Percentiles rank a stretch among this genome's conserved stretches.
These are phyloP conservation scores for Cryptococcus wingfieldii DNA, from an alignment of 1,284 basidiomycete genomes.

Conservation along the genomic window DNA sequence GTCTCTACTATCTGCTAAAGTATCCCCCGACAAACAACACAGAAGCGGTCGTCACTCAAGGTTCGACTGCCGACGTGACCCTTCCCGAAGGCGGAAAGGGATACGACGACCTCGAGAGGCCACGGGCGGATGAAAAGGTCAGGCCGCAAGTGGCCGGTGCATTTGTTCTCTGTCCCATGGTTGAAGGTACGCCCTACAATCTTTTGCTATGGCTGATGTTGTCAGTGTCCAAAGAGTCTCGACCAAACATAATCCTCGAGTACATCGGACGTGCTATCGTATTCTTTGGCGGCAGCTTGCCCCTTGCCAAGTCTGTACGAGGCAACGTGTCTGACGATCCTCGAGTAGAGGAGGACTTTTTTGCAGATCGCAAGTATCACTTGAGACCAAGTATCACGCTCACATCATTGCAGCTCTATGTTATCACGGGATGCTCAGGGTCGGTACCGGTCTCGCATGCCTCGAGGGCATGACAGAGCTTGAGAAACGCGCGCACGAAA, in stretches of 20 bases:
- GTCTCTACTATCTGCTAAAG: conserved; percentile 43
- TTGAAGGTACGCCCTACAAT: conserved; percentile 44
- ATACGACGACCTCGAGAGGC: conserved; percentile 19
- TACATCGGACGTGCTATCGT: conserved; percentile 43
- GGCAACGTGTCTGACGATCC: conserved; percentile 55
- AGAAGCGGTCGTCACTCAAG: conserved; percentile 16
- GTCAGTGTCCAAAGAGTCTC: conserved; percentile 44
- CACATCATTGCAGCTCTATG: conserved; percentile 37
- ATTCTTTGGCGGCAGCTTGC: conserved; percentile 49
- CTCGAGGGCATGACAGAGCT: conserved; percentile 50
- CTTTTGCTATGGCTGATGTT: not conserved
- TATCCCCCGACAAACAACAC: conserved; percentile 35
- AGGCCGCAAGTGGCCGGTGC: conserved; percentile 44
- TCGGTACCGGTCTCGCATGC: conserved; percentile 52
- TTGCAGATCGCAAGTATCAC: conserved; percentile 42
- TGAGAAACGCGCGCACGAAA: conserved; percentile 39
- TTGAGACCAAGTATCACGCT: not conserved
- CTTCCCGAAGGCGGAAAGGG: conserved; percentile 12
- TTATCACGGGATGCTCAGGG: conserved; percentile 52
- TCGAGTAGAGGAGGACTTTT: conserved; percentile 50
- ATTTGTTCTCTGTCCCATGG: conserved; percentile 51
- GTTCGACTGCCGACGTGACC: conserved; percentile 8
- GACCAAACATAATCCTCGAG: conserved; percentile 47
- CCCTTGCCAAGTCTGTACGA: conserved; percentile 49
- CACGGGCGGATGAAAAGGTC: conserved; percentile 17